phyloP scores from a whole-genome alignment of 225 moss, liverwort and hornwort genomes.

The Marchantia paleacea region DNA sequence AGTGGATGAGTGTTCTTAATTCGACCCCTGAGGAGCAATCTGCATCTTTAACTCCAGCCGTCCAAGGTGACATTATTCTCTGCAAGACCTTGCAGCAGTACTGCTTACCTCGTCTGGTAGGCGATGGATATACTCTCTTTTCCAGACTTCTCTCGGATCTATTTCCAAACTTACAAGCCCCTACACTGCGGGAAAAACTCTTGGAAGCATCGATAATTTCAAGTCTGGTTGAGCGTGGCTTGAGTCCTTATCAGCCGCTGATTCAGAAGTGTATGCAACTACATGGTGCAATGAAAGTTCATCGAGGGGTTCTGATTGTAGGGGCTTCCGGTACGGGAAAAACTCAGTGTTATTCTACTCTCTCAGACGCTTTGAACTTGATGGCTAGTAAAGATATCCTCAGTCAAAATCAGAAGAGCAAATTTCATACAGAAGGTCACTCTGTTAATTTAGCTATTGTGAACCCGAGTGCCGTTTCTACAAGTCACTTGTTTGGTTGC shows the following conservation, averaged over 20 bases:
- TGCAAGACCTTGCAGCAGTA: constrained; percentile 50
- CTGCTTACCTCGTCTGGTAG: constrained; percentile 51
- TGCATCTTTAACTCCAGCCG: constrained; percentile 1
- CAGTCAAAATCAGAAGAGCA: neutral
- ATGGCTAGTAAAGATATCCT: constrained; percentile 17
- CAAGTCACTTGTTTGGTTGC: constrained; percentile 43
- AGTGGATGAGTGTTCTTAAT: constrained; percentile 44
- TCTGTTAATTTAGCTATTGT: constrained; percentile 31
- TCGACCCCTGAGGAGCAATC: constrained; percentile 20
- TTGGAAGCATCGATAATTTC: constrained; percentile 30
- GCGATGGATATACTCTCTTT: constrained; percentile 42
- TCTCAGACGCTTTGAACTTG: constrained; percentile 42
- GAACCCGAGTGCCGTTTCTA: constrained; percentile 47
- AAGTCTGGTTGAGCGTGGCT: constrained; percentile 29
- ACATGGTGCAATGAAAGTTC: constrained; percentile 50
- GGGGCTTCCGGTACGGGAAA: constrained; percentile 46
- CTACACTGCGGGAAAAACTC: constrained; percentile 20
- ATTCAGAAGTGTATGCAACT: constrained; percentile 45
- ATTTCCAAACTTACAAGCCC: constrained; percentile 36
- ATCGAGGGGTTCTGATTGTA: constrained; percentile 47
- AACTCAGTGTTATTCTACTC: constrained; percentile 41
- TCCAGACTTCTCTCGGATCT: constrained; percentile 44
- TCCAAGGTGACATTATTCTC: constrained; percentile 39
- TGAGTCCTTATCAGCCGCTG: constrained; percentile 32
- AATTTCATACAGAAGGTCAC: constrained; percentile 12